Evolutionary conservation across 441 rosid genomes (phyloP).

Genomic region (Biscutella laevigata): DNA sequence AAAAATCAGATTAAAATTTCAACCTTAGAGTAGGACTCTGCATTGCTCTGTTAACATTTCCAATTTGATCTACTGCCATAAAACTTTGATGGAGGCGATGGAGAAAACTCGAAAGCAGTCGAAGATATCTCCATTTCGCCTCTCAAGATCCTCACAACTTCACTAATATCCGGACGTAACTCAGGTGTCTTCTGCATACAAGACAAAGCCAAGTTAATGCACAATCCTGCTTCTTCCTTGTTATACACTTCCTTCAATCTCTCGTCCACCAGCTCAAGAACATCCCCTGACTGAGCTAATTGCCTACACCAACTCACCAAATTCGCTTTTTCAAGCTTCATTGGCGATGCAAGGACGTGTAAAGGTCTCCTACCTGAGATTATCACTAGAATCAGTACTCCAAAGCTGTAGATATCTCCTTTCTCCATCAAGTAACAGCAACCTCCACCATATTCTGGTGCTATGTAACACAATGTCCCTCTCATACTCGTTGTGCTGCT

Average conservation of each 20-base stretch:
- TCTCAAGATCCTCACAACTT: constrained; percentile 60
- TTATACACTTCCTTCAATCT: constrained; percentile 54
- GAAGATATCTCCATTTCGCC: constrained; percentile 74
- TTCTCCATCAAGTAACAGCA: constrained; percentile 87
- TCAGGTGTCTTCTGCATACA: constrained; percentile 86
- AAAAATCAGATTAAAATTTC: constrained; percentile 16
- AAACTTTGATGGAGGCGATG: constrained; percentile 69
- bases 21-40: too few relatives aligned
- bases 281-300: constrained; percentile 67
- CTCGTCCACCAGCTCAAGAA: constrained; percentile 86
- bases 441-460: constrained; percentile 80
- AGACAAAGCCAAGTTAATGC: constrained; percentile 69
- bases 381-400: constrained; percentile 81
- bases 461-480: constrained; percentile 88
- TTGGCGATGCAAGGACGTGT: constrained; percentile 80
- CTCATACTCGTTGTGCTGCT: constrained; percentile 99
- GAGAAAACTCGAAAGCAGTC: constrained; percentile 69
- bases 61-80: constrained; percentile 41
- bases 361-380: constrained; percentile 92
- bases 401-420: constrained; percentile 89
- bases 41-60: constrained; percentile 37
- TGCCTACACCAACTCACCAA: constrained; percentile 93
- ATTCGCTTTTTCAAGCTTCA: constrained; percentile 92
- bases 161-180: constrained; percentile 70
- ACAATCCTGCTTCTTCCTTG: constrained; percentile 72